Conservation (phyloP, 257 asterid species). For the Solanum tarijense region DNA sequence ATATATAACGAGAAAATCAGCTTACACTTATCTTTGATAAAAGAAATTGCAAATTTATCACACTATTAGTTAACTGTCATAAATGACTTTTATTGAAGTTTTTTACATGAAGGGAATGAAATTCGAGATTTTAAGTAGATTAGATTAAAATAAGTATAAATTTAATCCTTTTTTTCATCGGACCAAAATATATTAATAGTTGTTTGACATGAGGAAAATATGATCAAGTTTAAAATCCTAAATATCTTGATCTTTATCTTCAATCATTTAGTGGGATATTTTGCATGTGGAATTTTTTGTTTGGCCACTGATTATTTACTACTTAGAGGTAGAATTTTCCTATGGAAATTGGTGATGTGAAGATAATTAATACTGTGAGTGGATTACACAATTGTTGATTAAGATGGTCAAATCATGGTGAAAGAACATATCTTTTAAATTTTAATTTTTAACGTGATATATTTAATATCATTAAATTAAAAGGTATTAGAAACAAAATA, state of each 20-base stretch:
- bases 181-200: not conserved
- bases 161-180: too few species aligned
- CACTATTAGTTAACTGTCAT: not conserved
- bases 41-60: too few species aligned
- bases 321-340: too few species aligned
- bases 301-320: not conserved
- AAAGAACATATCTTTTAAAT: not conserved
- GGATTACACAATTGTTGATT: not conserved
- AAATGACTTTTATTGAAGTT: not conserved
- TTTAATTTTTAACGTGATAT: not conserved
- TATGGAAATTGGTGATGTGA: not conserved
- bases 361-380: not conserved
- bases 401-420: not conserved
- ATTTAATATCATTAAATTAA: not conserved
- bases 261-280: not conserved
- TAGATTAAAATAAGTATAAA: not conserved
- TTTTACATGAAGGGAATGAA: not conserved
- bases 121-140: not conserved
- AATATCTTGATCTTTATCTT: not conserved
- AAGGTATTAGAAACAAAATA: not conserved
- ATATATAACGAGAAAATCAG: not conserved
- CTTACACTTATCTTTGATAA: not conserved
- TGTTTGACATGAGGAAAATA: not conserved
- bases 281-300: not conserved
- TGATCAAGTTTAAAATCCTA: not conserved